phyloP scores from a whole-genome alignment of 2,329 filamentous ascomycete genomes.

The Phyllosticta paracitricarpa region DNA sequence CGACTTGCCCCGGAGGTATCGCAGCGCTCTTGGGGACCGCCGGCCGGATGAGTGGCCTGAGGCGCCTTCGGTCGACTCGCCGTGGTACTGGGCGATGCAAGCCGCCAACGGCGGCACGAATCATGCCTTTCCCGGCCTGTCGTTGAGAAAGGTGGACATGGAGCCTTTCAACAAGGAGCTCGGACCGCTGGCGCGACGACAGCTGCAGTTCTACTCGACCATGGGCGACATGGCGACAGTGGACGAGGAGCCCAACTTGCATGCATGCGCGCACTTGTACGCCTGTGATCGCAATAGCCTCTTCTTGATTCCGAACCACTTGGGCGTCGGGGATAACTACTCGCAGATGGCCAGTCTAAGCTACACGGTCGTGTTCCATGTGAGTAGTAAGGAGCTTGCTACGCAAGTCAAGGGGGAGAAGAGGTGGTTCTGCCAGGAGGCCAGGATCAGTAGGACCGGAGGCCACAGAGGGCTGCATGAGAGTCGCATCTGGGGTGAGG shows the following conservation, averaged over 20 bases:
- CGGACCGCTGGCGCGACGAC: slow-evolving; percentile 24
- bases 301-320: slow-evolving; percentile 41
- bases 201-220: slow-evolving; percentile 25
- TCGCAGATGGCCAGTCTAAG: slow-evolving; percentile 23
- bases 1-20: slow-evolving; percentile 27
- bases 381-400: slow-evolving; percentile 18
- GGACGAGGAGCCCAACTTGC: slow-evolving; percentile 37
- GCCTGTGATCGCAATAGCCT: slow-evolving; percentile 47
- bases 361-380: slow-evolving; percentile 26
- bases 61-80: slow-evolving; percentile 26
- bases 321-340: slow-evolving; percentile 17
- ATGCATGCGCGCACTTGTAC: slow-evolving; percentile 49
- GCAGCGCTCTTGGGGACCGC: slow-evolving; percentile 23
- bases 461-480: slow-evolving; percentile 20
- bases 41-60: slow-evolving; percentile 19
- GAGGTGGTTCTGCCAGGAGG: slow-evolving; percentile 26
- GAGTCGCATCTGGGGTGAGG: slow-evolving; percentile 22
- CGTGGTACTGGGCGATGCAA: slow-evolving; percentile 23
- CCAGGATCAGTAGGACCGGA: slow-evolving; percentile 17
- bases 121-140: slow-evolving; percentile 35
- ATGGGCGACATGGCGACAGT: slow-evolving; percentile 23
- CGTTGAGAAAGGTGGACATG: slow-evolving; percentile 46
- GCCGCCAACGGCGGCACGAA: slow-evolving; percentile 25
- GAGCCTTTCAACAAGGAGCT: slow-evolving; percentile 32
- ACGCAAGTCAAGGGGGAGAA: slow-evolving; percentile 16